Evolutionary conservation across 768 basidiomycete genomes (phyloP), one percentile per base, ranked within the genome.

Genomic region (Brasilioporus rufonigricans): DNA sequence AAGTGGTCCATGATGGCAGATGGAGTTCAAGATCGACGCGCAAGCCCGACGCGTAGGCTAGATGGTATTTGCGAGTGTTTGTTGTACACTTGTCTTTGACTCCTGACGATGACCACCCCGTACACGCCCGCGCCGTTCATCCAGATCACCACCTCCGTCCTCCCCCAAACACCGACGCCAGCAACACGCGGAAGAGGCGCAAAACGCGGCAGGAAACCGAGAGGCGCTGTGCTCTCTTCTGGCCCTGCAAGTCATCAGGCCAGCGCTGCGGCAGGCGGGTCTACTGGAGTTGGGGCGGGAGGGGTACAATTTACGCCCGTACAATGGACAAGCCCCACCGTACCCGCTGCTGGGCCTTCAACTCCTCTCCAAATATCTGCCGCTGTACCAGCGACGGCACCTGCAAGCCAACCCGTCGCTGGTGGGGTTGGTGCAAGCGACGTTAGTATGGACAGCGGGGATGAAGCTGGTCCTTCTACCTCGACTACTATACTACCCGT

Each of bases 1-100:
- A 88, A 89, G 70, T 91, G 90, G 68, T 91, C 89, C 89, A 91
- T 90, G 57, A 40, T 53, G 39, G 44, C 18, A n/a, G 40, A 38
- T 36, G 47, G 19, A 24, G n/a, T 49, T 16, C 33, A 41, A 52
- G 56, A 57, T 52, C 32, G 50, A 65, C 60, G 60, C 55, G 63
- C 46, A 58, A 57, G 59, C 59, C 48, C 32, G 54, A 68, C 68
- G 63, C 63, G 65, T 53, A 66, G 35, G 21, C 62, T 9, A 38
- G 48, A 53, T 16, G 13, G 55, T 65, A 39, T 66, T 65, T 66
- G 18, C 40, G 33, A 1, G 23, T 65, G 39, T 64, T 65, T 65
- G 52, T 32, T 8, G 2, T 33, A 18, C 29, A 52, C 16, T 26
- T 27, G 16, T 5, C 29, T 49, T 32, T n/a, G 3, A 10, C 26